phyloP scores from a whole-genome alignment of 1,284 basidiomycete species.

The Gomphus sp. region DNA sequence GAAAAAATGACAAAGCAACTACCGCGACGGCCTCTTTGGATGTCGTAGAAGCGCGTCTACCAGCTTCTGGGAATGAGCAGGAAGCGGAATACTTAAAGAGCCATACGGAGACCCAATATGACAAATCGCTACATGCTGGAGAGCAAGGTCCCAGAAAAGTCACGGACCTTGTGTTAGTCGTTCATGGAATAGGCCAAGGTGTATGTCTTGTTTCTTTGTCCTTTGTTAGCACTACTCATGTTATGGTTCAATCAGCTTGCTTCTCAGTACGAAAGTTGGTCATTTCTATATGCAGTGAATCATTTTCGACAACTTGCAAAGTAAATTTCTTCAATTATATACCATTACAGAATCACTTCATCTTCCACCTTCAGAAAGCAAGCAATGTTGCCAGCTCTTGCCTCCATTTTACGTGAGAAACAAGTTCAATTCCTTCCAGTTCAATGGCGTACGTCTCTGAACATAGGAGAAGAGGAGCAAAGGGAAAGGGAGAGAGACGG shows the following conservation, averaged over 20 bases:
- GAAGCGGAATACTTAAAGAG: background rate
- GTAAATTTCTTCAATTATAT: constrained; percentile 15
- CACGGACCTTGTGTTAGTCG: constrained; percentile 34
- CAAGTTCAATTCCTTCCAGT: constrained; percentile 41
- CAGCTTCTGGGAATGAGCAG: background rate
- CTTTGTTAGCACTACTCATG: background rate
- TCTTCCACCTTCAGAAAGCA: constrained; percentile 23
- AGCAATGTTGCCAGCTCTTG: constrained; percentile 28
- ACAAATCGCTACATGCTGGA: background rate
- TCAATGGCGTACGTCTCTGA: constrained; percentile 40
- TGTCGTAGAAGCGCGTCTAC: background rate
- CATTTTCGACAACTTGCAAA: constrained; percentile 30
- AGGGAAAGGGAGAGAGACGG: constrained; percentile 31
- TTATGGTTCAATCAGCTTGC: constrained; percentile 23
- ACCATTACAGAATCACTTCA: background rate
- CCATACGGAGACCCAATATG: background rate
- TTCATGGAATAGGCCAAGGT: constrained; percentile 36
- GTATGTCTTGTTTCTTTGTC: constrained; percentile 10
- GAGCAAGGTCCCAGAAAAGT: constrained; percentile 25
- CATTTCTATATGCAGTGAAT: constrained; percentile 39
- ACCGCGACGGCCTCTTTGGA: background rate
- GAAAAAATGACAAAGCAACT: background rate
- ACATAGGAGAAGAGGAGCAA: constrained; percentile 29
- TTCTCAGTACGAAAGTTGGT: constrained; percentile 33
- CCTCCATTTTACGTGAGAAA: constrained; percentile 31